Percentiles rank a stretch among this genome's conserved stretches.
phyloP scores from a whole-genome alignment of 352 stramenopile species.

The Globisporangium spinosum region DNA sequence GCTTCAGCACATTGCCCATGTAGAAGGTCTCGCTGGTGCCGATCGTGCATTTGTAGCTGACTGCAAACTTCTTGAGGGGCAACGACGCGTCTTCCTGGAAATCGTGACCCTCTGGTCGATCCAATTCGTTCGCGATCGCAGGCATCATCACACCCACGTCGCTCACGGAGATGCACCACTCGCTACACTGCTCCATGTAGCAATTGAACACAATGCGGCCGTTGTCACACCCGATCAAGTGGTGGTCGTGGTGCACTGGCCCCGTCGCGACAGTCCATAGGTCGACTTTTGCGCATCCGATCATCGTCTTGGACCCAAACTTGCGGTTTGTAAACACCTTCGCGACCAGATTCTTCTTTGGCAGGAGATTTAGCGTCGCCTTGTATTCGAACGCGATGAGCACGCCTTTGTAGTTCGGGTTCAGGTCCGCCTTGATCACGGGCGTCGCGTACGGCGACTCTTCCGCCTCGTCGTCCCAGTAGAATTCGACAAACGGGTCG shows the following conservation, averaged over 20 bases:
- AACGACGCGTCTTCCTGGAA: conserved; percentile 88
- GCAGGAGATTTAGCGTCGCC: conserved; percentile 46
- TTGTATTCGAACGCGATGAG: conserved; percentile 88
- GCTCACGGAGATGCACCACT: conserved; percentile 88
- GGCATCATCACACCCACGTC: conserved; percentile 89
- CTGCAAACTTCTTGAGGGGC: conserved; percentile 85
- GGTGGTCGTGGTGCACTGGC: conserved; percentile 85
- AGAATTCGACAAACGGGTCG: conserved; percentile 87
- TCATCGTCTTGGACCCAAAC: conserved; percentile 74
- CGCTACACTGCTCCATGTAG: conserved; percentile 90
- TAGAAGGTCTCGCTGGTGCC: conserved; percentile 86
- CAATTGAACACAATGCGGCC: conserved; percentile 88
- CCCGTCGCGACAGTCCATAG: conserved; percentile 80
- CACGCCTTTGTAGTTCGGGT: conserved; percentile 86
- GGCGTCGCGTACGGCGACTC: conserved; percentile 71
- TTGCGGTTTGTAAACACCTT: conserved; percentile 85
- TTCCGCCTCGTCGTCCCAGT: conserved; percentile 76
- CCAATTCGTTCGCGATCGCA: conserved; percentile 83
- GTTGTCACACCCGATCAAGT: conserved; percentile 83
- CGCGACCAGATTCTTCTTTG: conserved; percentile 56
- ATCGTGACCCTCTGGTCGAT: conserved; percentile 85
- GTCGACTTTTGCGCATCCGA: conserved; percentile 75
- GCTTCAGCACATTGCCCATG: conserved; percentile 81
- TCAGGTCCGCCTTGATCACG: conserved; percentile 83
- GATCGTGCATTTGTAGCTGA: conserved; percentile 90